phyloP scores from a whole-genome alignment of 371 early-diverging fungal genomes.

The Dentiscutata heterogama region DNA sequence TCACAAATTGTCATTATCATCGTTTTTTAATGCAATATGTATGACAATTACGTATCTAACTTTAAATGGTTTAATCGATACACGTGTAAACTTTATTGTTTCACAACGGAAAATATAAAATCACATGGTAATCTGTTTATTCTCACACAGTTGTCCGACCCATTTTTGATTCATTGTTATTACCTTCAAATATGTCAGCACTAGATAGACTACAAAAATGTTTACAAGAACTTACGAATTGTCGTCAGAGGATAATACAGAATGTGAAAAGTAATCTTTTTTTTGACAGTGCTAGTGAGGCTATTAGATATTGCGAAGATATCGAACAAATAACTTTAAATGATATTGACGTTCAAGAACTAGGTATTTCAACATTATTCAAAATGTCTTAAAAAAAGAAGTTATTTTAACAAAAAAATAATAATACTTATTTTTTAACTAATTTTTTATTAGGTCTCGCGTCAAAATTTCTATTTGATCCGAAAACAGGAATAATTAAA shows the following conservation, averaged over 20 bases:
- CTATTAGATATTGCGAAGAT: constrained; percentile 13
- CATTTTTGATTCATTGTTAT: background rate
- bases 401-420: background rate
- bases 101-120: too few species aligned
- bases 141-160: too few species aligned
- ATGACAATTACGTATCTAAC: too few species aligned
- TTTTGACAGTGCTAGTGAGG: background rate
- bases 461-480: constrained; percentile 8
- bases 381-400: too few species aligned
- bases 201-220: constrained; percentile 16
- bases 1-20: too few species aligned
- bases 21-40: too few species aligned
- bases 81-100: too few species aligned
- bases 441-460: constrained; percentile 5
- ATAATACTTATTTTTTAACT: background rate
- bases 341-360: constrained; percentile 12
- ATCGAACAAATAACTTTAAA: constrained; percentile 25
- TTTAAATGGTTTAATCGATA: too few species aligned
- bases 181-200: background rate
- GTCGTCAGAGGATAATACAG: constrained; percentile 14
- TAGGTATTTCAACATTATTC: background rate
- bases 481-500: constrained; percentile 24
- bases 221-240: constrained; percentile 21
- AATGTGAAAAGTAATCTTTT: background rate
- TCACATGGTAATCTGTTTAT: too few species aligned